Evolutionary conservation across 2,329 filamentous ascomycete genomes (phyloP), one percentile per base, ranked within the genome.

Genomic region (Huntiella savannae): DNA sequence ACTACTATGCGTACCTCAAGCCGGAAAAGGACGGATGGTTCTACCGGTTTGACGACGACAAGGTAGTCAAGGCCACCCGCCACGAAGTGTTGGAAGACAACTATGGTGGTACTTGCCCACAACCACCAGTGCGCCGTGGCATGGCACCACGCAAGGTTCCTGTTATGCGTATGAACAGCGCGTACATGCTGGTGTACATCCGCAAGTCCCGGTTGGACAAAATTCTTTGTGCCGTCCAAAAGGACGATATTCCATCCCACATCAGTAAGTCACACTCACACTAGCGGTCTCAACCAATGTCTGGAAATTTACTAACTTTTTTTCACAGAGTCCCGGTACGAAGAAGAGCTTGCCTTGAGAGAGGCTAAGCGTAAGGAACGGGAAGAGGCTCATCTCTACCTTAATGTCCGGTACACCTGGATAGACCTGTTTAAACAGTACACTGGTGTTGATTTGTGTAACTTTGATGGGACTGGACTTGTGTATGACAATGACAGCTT

Each of bases 101-200:
- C 61, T 98, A 84, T 61, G 91, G 91, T 39, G 91, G 91, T 46
- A 85, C 93, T 57, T 92, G 86, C 57, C 67, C 63, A 22, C 61
- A 65, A 4, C 61, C 68, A 1, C 68, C 68, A 15, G 65, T 67
- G 7, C 62, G 63, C 37, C 54, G 63, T 10, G 67, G 68, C n/a
- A 57, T 64, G 2, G 59, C 63, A 3, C 55, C 64, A n/a, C 66
- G 69, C 43, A 76, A 73, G 59, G 71, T 66, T 3, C 72, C 74
- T 1, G 60, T 75, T 55, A 71, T 79, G 63, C 70, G 76, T 46
- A 73, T 77, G 50, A 79, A 77, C 62, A 98, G 87, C 60, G 92
- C 91, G 4, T 98, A 98, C 68, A 98, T 98, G 91, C 64, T 98
- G 68, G 92, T 98, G 2, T 98, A 98, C 58, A 85, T 98, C 53